Evolutionary conservation across 2,329 filamentous ascomycete species (phyloP).

Genomic region (Cryphonectria radicalis): DNA sequence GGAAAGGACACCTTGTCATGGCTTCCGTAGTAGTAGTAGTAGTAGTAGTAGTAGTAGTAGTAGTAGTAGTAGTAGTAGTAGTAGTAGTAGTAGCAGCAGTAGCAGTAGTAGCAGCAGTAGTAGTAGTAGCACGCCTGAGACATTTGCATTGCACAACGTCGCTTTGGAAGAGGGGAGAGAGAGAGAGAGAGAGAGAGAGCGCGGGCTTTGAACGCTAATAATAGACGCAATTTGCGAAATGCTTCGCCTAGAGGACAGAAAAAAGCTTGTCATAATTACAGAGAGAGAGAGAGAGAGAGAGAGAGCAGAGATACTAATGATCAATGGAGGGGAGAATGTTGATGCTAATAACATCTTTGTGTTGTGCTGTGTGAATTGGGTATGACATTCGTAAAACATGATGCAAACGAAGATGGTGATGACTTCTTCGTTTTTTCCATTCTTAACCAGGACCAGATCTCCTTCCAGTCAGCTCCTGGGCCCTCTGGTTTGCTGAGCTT

Average conservation of each 20-base stretch:
- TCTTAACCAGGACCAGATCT: not conserved
- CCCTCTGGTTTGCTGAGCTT: too few species aligned
- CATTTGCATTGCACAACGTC: not conserved
- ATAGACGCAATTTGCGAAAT: not conserved
- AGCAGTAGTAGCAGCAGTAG: too few species aligned
- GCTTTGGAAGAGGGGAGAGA: not conserved
- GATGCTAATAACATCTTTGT: not conserved
- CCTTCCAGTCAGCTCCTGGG: not conserved
- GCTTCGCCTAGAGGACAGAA: not conserved
- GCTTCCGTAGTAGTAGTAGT: not conserved
- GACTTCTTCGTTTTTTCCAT: not conserved
- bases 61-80: too few species aligned
- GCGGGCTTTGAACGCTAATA: not conserved
- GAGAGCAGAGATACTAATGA: not conserved
- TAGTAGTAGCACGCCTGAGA: not conserved
- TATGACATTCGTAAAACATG: not conserved
- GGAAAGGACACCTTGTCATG: conserved; percentile 2
- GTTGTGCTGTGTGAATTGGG: not conserved
- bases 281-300: not conserved
- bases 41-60: too few species aligned
- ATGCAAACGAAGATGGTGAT: conserved; percentile 5
- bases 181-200: not conserved
- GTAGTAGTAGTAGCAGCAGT: too few species aligned
- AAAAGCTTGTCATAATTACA: not conserved
- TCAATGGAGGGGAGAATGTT: not conserved